These are phyloP conservation scores for Yamadazyma philogaea DNA, from an alignment of 805 yeast genomes.

Conservation along the genomic window DNA sequence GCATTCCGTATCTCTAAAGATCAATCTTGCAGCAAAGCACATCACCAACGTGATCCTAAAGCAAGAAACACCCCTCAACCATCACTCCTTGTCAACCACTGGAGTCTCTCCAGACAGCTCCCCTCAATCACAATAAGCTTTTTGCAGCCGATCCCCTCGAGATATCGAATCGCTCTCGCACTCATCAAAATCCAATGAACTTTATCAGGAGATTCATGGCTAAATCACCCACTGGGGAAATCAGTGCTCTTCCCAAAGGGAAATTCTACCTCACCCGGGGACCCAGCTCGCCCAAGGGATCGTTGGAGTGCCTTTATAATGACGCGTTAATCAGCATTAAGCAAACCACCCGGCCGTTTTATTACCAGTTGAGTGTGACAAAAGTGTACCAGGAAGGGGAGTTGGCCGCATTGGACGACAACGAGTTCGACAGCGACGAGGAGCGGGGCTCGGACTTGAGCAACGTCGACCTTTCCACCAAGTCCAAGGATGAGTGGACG, in stretches of 20 bases:
- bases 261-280: slow-evolving; percentile 70
- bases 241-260: slow-evolving; percentile 74
- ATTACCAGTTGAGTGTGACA: slow-evolving; percentile 68
- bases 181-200: slow-evolving; percentile 51
- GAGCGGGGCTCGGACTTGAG: slow-evolving; percentile 22
- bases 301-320: slow-evolving; percentile 73
- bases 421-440: slow-evolving; percentile 28
- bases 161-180: background rate
- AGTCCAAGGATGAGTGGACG: slow-evolving; percentile 61
- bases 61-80: no score
- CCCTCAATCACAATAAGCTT: no score
- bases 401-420: slow-evolving; percentile 41
- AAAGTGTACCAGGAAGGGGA: slow-evolving; percentile 71
- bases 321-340: slow-evolving; percentile 76
- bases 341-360: slow-evolving; percentile 60
- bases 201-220: slow-evolving; percentile 64
- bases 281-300: slow-evolving; percentile 82
- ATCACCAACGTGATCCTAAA: no score
- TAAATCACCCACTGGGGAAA: slow-evolving; percentile 53
- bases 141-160: no score
- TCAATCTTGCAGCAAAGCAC: no score
- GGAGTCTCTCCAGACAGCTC: no score
- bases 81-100: no score
- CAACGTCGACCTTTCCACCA: slow-evolving; percentile 17
- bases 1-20: no score